Base-by-base conservation (phyloP, 306 rosid species). In the Lathyrus sativus region DNA sequence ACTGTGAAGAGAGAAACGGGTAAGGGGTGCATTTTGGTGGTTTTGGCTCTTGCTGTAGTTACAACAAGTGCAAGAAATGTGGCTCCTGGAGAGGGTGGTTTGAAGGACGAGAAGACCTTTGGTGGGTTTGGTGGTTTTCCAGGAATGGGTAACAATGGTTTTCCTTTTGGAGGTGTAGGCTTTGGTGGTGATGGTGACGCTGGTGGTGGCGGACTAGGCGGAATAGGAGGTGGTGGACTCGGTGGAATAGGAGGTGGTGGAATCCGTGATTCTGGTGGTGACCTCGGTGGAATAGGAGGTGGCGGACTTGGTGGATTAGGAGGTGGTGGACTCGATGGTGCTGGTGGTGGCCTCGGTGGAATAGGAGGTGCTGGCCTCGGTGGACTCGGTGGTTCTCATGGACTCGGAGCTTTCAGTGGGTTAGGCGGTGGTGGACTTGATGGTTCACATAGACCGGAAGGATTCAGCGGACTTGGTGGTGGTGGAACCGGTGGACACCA, bases 91-190 rank as follows among this genome's bases (percentile, higher is more conserved):
- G 65, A 29, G 0, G 85, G 68, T 3, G 87, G 84, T 19, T 26
- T 87, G 53, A 68, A 72, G 44, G 96, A 92, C 74, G 86, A 89
- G 65, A 92, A 92, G 89, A 92, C 86, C 79, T 35, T 4, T 86
- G 89, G 0, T 0, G 59, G 35, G 1, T 4, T 74, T 11, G 96
- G 84, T 6, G 93, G 88, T 6, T 80, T 50, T 71, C 56, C 87
- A 2, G 96, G 97, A 13, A 7, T 81, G 1, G 98, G 96, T 3
- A 5, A 10, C 62, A 78, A 78, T 45, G 96, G 95, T 1, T 66
- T 85, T 6, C 97, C 96, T 0, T 82, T 80, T 9, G 92, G 77
- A 11, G 98, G 96, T 33, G 28, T 35, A 0, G 92, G 90, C 0
- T 85, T 74, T 4, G 89, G 77, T 12, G 71, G 35, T 19, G 83